Evolutionary conservation across 495 filamentous ascomycete species (phyloP), one percentile per base, ranked within the genome.

Genomic region (Penicillium steckii): DNA sequence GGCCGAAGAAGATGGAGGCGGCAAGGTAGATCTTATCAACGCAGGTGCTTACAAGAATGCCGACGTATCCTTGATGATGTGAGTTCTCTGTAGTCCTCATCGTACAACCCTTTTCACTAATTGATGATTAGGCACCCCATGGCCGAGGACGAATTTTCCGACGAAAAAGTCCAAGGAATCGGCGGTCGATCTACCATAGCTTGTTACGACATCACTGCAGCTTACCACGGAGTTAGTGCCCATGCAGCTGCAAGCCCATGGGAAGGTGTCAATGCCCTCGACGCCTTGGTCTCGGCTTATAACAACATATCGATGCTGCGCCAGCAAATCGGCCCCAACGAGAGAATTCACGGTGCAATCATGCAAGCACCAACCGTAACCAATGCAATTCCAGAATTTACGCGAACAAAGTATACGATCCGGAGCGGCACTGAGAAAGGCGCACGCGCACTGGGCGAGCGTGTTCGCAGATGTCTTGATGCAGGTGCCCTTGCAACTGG

Each of bases 1-100:
- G 0, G 87, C 82, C 0, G 86, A 90, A 64, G 86, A 89, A 70
- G 80, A 80, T 19, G 83, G 84, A 9, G 85, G 85, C 5, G 87
- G 86, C 18, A 89, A 90, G 60, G 83, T 83, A 48, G 80, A 78
- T 41, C 72, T 89, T 8, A 72, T 88, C 26, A 61, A 85, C 15
- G 78, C 73, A 1, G 84, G 83, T 0, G 86, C 85, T 5, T 88
- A 85, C 65, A 68, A 77, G 26, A 73, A 74, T 15, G 83, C 85
- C 13, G 83, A 87, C 59, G 76, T 87, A 46, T 82, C 72, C n/a
- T 68, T 89, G 30, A 85, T 88, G 66, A 79, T 81, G 33, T 85
- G 83, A 64, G 67, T 50, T n/a, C 18, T 12, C 8, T 8, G 22
- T 1, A 1, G 30, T 15, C 43, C 25, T 12, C 27, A 17, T n/a